Conservation (phyloP, 2,329 filamentous ascomycete species). For the Leptographium flavum region DNA sequence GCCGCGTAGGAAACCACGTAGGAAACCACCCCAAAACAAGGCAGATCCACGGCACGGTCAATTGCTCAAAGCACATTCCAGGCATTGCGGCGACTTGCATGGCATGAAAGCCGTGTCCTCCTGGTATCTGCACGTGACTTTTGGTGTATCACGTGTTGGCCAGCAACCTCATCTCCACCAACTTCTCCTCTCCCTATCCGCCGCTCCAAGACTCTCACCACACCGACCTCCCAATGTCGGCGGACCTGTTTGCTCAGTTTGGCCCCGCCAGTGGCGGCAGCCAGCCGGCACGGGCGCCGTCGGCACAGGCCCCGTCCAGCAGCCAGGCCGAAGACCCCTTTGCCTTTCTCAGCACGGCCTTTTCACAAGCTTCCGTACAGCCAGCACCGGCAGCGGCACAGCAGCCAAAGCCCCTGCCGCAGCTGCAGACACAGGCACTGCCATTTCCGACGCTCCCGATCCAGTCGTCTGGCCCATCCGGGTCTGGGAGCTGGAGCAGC, state of each 20-base stretch:
- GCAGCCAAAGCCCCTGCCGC: constrained; percentile 8
- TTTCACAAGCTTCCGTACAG: constrained; percentile 5
- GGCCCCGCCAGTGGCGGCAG: constrained; percentile 30
- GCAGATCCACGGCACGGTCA: no score
- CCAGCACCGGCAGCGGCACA: background rate
- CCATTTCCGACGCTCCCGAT: background rate
- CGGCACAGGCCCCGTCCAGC: constrained; percentile 7
- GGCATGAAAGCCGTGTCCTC: no score
- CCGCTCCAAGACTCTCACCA: no score
- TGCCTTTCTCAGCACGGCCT: constrained; percentile 15
- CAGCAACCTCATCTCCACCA: background rate
- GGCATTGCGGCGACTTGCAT: no score
- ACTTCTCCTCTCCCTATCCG: background rate
- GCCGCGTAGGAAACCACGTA: no score
- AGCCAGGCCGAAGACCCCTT: constrained; percentile 18
- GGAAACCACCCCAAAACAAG: no score
- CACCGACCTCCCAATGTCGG: constrained; percentile 39
- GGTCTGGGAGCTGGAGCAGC: constrained; percentile 8
- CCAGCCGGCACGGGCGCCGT: constrained; percentile 4
- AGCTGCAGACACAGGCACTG: background rate
- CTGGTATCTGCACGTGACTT: no score
- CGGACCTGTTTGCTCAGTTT: constrained; percentile 51
- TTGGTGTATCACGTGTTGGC: background rate
- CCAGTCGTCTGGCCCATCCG: no score
- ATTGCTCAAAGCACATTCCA: no score